Evolutionary conservation across 176 grass and related monocot genomes (phyloP), one percentile per base, ranked within the genome.

Genomic region (Tillandsia leiboldiana): DNA sequence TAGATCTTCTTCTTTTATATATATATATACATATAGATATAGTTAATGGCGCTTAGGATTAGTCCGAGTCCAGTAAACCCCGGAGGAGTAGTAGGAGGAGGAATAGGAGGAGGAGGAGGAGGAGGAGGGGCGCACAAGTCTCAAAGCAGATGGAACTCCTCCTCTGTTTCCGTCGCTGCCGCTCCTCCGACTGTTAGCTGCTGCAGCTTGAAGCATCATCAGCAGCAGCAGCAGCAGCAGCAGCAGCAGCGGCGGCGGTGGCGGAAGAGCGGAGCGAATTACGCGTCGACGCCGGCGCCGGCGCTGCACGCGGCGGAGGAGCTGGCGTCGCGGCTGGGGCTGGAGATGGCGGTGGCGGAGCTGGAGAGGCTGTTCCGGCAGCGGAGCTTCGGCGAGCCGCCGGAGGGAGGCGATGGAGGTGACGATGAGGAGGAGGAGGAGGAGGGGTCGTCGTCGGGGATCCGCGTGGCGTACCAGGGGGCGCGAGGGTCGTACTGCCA

Each of bases 401-500:
- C n/a, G 56, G 3, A 42, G 5, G 29, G 4, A 3, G 33, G 7
- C 33, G 33, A 42, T 6, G 33, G 33, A 5, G 33, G 33, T 7
- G 33, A 42, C 1, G 33, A 42, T 0, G 33, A 42, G 4, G 33
- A 42, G 2, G 29, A 33, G 2, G 29, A 33, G 4, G 33, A 42
- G 33, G 33, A 5, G 4, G 33, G 33, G 33, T 7, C 33, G 33
- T 42, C 33, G 33, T 42, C 33, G 0, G 4, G 33, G 33, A 42
- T 61, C 12, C 67, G 76, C 54, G 68, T 79, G n/a, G 76, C 57
- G 13, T 79, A 79, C 76, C 76, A 72, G 57, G 76, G 76, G 13
- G 10, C 57, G 23, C 68, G 67, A 7, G 76, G 76, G 17, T 79
- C 76, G 56, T 79, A 79, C 76, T 79, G 54, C 68, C 76, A 79